A percentile compares a stretch with the other conserved stretches of the same genome.
Conservation (phyloP, 208 protist species). For the Trypanosoma rangeli region DNA sequence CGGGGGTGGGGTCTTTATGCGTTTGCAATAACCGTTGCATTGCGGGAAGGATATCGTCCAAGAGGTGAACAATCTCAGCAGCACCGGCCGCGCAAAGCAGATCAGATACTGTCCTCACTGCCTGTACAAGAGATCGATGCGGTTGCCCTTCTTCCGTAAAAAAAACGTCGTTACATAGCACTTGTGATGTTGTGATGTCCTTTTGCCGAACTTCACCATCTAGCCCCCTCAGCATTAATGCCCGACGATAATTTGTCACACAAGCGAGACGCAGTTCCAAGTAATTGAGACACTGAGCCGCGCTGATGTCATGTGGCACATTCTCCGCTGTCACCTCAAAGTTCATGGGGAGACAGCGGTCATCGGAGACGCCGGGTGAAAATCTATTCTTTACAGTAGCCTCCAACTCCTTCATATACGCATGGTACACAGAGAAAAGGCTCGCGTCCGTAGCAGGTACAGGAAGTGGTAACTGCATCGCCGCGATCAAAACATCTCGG, state of each 20-base stretch:
- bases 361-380: constrained; percentile 40
- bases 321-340: constrained; percentile 2
- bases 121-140: constrained; percentile 8
- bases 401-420: constrained; percentile 34
- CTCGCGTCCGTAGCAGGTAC: constrained; percentile 15
- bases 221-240: not conserved
- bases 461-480: constrained; percentile 13
- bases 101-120: not conserved
- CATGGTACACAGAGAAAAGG: constrained; percentile 35
- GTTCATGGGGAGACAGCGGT: constrained; percentile 26
- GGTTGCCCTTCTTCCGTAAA: constrained; percentile 13
- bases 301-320: constrained; percentile 35
- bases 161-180: not conserved
- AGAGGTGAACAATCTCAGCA: not conserved
- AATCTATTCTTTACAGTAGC: constrained; percentile 44
- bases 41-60: constrained; percentile 18
- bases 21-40: constrained; percentile 6
- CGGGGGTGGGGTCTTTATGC: not conserved
- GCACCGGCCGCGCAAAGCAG: not conserved
- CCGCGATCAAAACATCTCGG: constrained; percentile 19
- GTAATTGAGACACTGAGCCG: constrained; percentile 72
- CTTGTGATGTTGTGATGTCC: not conserved
- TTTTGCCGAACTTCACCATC: not conserved
- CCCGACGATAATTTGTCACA: constrained; percentile 27
- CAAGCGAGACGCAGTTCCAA: constrained; percentile 37